phyloP scores from a whole-genome alignment of 176 grass and related monocot species.

The Carex scoparia region DNA sequence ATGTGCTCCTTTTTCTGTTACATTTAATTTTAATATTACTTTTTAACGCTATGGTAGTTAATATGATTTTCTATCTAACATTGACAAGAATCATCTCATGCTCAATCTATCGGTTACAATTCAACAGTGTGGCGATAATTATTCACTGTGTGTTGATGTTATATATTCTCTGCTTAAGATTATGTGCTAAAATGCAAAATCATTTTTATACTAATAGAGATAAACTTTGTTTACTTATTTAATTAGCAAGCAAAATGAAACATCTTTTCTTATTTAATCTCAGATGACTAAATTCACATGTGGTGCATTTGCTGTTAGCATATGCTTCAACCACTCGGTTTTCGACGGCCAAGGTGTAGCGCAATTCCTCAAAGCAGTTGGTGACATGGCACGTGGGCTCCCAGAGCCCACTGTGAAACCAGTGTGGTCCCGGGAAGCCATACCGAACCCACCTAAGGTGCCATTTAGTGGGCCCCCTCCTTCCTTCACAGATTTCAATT shows the following conservation, averaged over 20 bases:
- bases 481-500: conserved; percentile 50
- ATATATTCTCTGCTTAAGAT: background rate
- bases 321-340: conserved; percentile 77
- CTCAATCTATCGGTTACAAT: no score
- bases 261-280: background rate
- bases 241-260: background rate
- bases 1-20: background rate
- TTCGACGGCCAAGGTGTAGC: conserved; percentile 67
- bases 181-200: background rate
- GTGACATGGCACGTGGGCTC: conserved; percentile 55
- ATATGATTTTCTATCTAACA: background rate
- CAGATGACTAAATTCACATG: conserved; percentile 82
- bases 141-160: background rate
- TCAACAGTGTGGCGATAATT: no score
- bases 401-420: conserved; percentile 39
- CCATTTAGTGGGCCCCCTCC: conserved; percentile 32
- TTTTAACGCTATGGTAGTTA: background rate
- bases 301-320: conserved; percentile 60
- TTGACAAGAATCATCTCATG: background rate
- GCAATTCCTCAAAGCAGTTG: background rate
- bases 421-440: conserved; percentile 54
- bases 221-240: background rate
- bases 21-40: background rate
- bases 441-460: conserved; percentile 52
- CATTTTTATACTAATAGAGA: background rate